Conservation (phyloP, 768 basidiomycete species). For the Xanthoconium stramineum region DNA sequence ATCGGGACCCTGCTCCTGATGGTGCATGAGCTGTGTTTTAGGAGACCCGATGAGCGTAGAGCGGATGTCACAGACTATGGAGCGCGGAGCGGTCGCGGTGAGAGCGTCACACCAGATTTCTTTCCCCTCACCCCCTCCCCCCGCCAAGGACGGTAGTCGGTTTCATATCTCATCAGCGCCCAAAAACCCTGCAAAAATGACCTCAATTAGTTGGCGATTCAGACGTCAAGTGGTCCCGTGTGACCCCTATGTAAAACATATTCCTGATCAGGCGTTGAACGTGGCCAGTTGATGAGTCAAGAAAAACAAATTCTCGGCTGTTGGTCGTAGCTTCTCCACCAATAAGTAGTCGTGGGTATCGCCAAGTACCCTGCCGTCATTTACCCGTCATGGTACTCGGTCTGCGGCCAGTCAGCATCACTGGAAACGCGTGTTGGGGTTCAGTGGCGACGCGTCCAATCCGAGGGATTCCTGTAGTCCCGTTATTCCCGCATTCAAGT, state of each 20-base stretch:
- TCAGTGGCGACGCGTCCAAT: constrained; percentile 8
- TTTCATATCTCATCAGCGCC: neutral
- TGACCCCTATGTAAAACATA: neutral
- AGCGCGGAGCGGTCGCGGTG: constrained; percentile 28
- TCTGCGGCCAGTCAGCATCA: neutral
- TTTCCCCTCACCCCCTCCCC: no score
- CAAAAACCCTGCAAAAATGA: neutral
- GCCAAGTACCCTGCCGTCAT: constrained; percentile 2
- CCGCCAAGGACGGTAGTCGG: neutral
- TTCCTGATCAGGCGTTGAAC: neutral
- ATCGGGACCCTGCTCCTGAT: constrained; percentile 21
- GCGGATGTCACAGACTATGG: constrained; percentile 9
- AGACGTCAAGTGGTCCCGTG: neutral
- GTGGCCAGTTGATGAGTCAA: neutral
- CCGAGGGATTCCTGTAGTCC: constrained; percentile 10
- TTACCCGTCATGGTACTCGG: neutral
- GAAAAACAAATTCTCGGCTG: neutral
- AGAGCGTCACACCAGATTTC: neutral
- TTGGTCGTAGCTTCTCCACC: neutral
- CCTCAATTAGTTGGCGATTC: no score
- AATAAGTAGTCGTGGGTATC: neutral
- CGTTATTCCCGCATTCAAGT: neutral
- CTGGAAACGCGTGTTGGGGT: neutral
- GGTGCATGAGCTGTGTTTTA: constrained; percentile 5
- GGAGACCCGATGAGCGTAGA: constrained; percentile 9